Evolutionary conservation across 257 asterid species (phyloP).

Genomic region (Solanum dulcamara): DNA sequence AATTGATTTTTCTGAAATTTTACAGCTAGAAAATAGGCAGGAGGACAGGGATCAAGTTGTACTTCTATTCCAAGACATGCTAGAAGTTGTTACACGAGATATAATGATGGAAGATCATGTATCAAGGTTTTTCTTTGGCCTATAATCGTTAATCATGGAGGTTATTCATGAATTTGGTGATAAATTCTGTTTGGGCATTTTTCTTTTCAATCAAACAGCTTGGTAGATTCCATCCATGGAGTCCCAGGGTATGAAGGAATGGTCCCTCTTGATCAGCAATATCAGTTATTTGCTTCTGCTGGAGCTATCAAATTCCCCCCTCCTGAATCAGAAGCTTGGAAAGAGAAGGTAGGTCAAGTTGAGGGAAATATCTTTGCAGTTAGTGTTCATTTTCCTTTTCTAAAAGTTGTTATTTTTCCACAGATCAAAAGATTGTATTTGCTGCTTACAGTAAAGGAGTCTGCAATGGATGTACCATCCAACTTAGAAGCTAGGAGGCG

Average conservation of each 20-base stretch:
- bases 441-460: conserved; percentile 93
- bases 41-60: conserved; percentile 97
- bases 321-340: conserved; percentile 96
- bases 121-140: conserved; percentile 45
- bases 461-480: conserved; percentile 98
- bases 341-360: conserved; percentile 60
- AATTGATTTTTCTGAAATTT: conserved; percentile 5
- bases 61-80: conserved; percentile 98
- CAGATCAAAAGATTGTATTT: conserved; percentile 94
- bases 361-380: neutral
- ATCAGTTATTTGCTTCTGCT: conserved; percentile 96
- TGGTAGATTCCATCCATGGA: conserved; percentile 82
- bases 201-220: conserved; percentile 32
- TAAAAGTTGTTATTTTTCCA: conserved; percentile 5
- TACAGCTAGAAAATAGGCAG: conserved; percentile 79
- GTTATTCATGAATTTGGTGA: neutral
- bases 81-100: conserved; percentile 93
- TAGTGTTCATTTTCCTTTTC: neutral
- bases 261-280: conserved; percentile 79
- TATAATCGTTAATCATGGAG: neutral
- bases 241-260: conserved; percentile 76
- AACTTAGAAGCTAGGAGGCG: conserved; percentile 98
- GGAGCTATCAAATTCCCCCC: conserved; percentile 92
- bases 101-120: conserved; percentile 91
- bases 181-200: neutral